Conservation (phyloP, 73 alveolate genomes). For the Blepharisma stoltei region DNA sequence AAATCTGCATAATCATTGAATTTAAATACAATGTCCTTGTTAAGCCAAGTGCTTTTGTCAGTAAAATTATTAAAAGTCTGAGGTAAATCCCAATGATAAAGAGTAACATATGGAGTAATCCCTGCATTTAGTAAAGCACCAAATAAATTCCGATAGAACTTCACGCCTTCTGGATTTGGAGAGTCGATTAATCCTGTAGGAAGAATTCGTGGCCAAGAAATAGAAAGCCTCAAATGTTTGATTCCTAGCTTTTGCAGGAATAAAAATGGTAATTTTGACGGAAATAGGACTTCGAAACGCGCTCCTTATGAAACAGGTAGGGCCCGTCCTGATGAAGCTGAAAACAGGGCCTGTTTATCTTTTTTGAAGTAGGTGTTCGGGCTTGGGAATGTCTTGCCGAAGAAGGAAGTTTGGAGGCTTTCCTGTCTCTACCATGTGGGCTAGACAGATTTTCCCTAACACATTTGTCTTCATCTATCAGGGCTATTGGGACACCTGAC, state of each 20-base stretch:
- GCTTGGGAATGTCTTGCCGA: too few relatives aligned
- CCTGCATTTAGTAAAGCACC: constrained; percentile 32
- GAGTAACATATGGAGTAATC: constrained; percentile 50
- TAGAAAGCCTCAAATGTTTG: constrained; percentile 36
- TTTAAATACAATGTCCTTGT: constrained; percentile 28
- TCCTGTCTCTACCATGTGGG: too few relatives aligned
- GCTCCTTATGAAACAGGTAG: too few relatives aligned
- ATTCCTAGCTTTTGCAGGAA: constrained; percentile 46
- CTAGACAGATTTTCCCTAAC: too few relatives aligned
- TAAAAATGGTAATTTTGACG: too few relatives aligned
- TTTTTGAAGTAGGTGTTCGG: too few relatives aligned
- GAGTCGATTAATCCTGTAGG: constrained; percentile 34
- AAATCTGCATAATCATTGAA: constrained; percentile 49
- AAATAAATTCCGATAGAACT: constrained; percentile 28
- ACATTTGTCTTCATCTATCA: too few relatives aligned
- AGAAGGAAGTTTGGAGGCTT: too few relatives aligned
- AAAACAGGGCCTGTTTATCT: too few relatives aligned
- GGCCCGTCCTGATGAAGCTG: too few relatives aligned
- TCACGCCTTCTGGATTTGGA: constrained; percentile 37
- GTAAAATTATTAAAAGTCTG: background rate
- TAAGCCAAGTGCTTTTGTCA: constrained; percentile 18
- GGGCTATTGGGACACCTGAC: too few relatives aligned
- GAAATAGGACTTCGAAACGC: too few relatives aligned
- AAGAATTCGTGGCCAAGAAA: constrained; percentile 48
- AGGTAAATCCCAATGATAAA: constrained; percentile 53